Base-by-base conservation (phyloP, 495 filamentous ascomycete genomes). In the Lasiosphaeria hispida region DNA sequence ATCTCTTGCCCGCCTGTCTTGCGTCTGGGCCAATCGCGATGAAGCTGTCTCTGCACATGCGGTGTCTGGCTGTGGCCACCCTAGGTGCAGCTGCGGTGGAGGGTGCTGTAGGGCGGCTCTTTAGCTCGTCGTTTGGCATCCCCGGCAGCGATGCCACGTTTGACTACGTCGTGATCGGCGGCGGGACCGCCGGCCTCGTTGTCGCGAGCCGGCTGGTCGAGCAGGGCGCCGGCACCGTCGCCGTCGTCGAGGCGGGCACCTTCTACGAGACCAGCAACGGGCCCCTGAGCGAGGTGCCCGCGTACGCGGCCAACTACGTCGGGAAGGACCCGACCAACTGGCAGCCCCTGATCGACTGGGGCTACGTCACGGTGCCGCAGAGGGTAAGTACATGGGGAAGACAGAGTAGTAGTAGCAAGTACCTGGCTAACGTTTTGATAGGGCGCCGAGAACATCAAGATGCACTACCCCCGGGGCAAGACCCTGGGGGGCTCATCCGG, bases 191-290 rank as follows among this genome's bases (percentile, higher is more conserved):
- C 1, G 83, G 83, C 2, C 66, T 75, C 4, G 65, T 72, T 1
- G 57, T 85, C 3, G 83, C 81, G 4, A 72, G 69, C 1, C 70
- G 84, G 10, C 67, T 85, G 7, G 74, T 76, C 6, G 73, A 75
- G 1, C 38, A 66, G 8, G 10, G 17, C 4, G 23, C 13, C 17
- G 43, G 55, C 6, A 60, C 52, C 1, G 72, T 75, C n/a, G 74
- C 71, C 7, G 65, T 86, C 7, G 67, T 87, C 14, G 84, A 87
- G 66, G 83, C 84, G 2, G 84, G 84, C 11, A 74, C 72, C 0
- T 72, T 77, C 54, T 86, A 85, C 57, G 76, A 87, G 60, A 38
- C 73, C 7, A 71, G 75, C 62, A 69, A 77, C 23, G 13, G 13
- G 4, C n/a, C 18, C 35, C 35, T 53, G 9, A 41, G 49, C 35